Conservation (phyloP, 2,329 filamentous ascomycete species). For the Chaetomium strumarium region DNA sequence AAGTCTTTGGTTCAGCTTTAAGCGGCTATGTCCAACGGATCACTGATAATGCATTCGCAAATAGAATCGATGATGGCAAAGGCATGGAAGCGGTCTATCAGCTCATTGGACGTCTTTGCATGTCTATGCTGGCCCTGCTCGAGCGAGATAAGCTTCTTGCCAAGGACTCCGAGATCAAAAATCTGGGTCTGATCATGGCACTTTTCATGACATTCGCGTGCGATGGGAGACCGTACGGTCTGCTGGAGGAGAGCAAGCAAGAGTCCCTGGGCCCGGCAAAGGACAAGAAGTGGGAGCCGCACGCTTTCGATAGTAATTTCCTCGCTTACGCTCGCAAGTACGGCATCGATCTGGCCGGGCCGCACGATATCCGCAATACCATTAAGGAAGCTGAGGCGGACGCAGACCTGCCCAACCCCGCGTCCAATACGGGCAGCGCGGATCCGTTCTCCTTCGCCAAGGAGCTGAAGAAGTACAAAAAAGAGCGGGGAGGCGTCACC, state of each 20-base stretch:
- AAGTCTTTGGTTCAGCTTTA: not conserved
- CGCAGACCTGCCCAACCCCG: constrained; percentile 20
- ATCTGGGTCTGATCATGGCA: constrained; percentile 35
- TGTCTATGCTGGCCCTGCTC: constrained; percentile 35
- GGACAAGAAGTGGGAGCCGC: constrained; percentile 19
- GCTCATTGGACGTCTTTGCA: constrained; percentile 32
- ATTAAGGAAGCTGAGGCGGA: constrained; percentile 6
- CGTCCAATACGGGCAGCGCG: constrained; percentile 22
- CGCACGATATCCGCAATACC: constrained; percentile 21
- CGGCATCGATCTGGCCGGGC: constrained; percentile 28
- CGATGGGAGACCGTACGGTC: constrained; percentile 8
- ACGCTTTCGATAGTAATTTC: constrained; percentile 29
- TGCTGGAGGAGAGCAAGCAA: constrained; percentile 18
- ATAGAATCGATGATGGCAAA: constrained; percentile 29
- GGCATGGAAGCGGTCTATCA: constrained; percentile 15
- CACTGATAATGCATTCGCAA: not conserved
- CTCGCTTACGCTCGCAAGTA: constrained; percentile 32
- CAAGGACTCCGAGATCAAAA: constrained; percentile 31
- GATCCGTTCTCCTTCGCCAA: constrained; percentile 15
- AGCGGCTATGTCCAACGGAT: too few species aligned
- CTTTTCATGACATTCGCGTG: constrained; percentile 28
- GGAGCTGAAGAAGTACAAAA: constrained; percentile 16
- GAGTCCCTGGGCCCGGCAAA: constrained; percentile 11
- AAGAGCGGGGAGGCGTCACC: constrained; percentile 5
- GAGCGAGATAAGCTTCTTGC: constrained; percentile 31